Evolutionary conservation across 345 rosid species (phyloP).

Genomic region (Citrus sinensis): DNA sequence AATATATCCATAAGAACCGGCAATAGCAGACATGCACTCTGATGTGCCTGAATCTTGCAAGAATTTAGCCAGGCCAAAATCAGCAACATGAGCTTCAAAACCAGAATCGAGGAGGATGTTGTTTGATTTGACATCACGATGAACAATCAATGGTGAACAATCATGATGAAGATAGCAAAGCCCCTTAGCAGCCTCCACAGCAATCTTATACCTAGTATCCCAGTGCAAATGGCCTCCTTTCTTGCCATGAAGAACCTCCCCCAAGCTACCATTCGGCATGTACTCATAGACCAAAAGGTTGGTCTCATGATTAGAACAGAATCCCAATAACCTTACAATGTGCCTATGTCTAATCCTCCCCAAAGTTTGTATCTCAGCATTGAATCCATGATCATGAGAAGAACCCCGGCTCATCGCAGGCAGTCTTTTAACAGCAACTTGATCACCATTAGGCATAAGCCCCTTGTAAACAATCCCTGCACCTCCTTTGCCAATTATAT

Average conservation of each 20-base stretch:
- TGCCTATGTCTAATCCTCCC: constrained; percentile 87
- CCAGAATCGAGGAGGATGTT: constrained; percentile 77
- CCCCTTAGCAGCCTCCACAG: constrained; percentile 85
- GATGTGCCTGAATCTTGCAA: constrained; percentile 90
- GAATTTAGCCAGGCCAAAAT: constrained; percentile 91
- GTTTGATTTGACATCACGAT: constrained; percentile 84
- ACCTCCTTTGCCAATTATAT: constrained; percentile 91
- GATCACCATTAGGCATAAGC: constrained; percentile 70
- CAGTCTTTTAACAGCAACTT: constrained; percentile 76
- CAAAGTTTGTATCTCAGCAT: constrained; percentile 90
- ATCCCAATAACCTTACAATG: constrained; percentile 77
- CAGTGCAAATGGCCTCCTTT: constrained; percentile 91
- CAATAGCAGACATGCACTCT: constrained; percentile 95
- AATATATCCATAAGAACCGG: constrained; percentile 94
- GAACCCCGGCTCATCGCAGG: constrained; percentile 83
- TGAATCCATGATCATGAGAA: constrained; percentile 94
- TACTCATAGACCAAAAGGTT: constrained; percentile 86
- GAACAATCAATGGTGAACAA: constrained; percentile 85
- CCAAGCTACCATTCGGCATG: constrained; percentile 91
- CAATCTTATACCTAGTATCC: constrained; percentile 83
- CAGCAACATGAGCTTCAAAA: constrained; percentile 94
- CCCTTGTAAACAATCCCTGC: constrained; percentile 93
- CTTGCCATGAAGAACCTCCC: constrained; percentile 86
- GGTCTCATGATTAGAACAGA: constrained; percentile 88
- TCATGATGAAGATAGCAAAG: constrained; percentile 89